Base-by-base conservation (phyloP, 1,284 basidiomycete genomes). In the Sporisorium sorghi region DNA sequence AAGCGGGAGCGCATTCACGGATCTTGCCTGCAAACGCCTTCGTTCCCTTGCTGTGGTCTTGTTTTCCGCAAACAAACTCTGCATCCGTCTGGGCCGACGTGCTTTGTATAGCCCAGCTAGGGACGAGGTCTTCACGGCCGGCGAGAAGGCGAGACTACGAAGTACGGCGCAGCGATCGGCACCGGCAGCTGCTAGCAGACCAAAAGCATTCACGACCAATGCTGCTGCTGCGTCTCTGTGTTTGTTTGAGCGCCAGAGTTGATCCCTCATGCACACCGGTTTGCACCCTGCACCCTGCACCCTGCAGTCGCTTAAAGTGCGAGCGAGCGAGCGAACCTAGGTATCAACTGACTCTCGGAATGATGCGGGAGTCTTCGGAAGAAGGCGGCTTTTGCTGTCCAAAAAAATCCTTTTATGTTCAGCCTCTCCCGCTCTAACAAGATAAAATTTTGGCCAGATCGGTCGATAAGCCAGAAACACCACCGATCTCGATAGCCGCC, bases 1-100 rank as follows among this genome's bases (percentile, higher is more conserved):
- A 48, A 55, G 35, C 53, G n/a, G 43, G 43, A 50, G 47, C 30
- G 50, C 58, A 62, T 63, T 63, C 60, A 63, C 60, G 53, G 53
- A 57, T 30, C 53, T 56, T 32, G 53, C 42, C 35, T 23, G 9
- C 32, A 28, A 10, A 9, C 6, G 8, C 32, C 12, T 33, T 33
- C 12, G 35, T n/a, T n/a, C n/a, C n/a, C n/a, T n/a, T n/a, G n/a
- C n/a, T n/a, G n/a, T n/a, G n/a, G n/a, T n/a, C n/a, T n/a, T n/a
- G n/a, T n/a, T n/a, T n/a, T n/a, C n/a, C n/a, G n/a, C n/a, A n/a
- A n/a, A n/a, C n/a, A n/a, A n/a, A n/a, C n/a, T n/a, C n/a, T n/a
- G n/a, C n/a, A n/a, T 14, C 14, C 37, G 37, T 15, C 19, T 19
- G 17, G n/a, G 37, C 37, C 37, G 37, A 40, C n/a, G n/a, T n/a